These are phyloP conservation scores for Pseudogymnoascus sp. DNA, from an alignment of 2,329 filamentous ascomycete genomes.

Conservation along the genomic window DNA sequence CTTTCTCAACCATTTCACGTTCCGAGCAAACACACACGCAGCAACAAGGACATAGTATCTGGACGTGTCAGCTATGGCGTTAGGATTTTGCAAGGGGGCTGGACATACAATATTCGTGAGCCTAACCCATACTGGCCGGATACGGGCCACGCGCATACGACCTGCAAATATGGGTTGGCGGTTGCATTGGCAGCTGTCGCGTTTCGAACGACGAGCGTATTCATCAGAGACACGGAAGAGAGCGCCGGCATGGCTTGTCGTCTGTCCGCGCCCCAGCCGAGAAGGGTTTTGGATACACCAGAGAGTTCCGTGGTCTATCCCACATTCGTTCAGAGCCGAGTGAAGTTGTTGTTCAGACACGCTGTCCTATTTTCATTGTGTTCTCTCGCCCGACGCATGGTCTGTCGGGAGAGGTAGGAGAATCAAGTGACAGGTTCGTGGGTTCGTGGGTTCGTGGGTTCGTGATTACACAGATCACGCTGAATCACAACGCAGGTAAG, in stretches of 20 bases:
- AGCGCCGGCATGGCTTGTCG: conserved; percentile 31
- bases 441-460: neutral
- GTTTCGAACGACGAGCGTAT: conserved; percentile 19
- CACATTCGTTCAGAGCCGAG: neutral
- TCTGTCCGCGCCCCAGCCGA: neutral
- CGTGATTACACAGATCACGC: neutral
- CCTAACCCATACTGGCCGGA: conserved; percentile 51
- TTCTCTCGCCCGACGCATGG: neutral
- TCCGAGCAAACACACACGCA: conserved; percentile 56
- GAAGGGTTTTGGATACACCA: neutral
- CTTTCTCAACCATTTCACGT: conserved; percentile 53
- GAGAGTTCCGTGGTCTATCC: neutral
- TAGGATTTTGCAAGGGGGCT: neutral
- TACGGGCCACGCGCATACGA: conserved; percentile 50
- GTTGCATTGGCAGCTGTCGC: conserved; percentile 19
- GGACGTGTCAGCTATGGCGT: neutral
- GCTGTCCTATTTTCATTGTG: neutral
- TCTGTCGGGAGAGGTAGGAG: neutral
- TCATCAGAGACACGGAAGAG: conserved; percentile 25
- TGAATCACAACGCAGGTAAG: neutral
- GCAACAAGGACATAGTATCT: conserved; percentile 59
- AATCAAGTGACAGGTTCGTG: too few species aligned
- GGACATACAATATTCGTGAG: conserved; percentile 42
- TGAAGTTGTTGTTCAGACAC: neutral
- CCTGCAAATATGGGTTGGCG: conserved; percentile 30